phyloP scores from a whole-genome alignment of 2,329 filamentous ascomycete genomes.

The Phyllosticta ampelicida region DNA sequence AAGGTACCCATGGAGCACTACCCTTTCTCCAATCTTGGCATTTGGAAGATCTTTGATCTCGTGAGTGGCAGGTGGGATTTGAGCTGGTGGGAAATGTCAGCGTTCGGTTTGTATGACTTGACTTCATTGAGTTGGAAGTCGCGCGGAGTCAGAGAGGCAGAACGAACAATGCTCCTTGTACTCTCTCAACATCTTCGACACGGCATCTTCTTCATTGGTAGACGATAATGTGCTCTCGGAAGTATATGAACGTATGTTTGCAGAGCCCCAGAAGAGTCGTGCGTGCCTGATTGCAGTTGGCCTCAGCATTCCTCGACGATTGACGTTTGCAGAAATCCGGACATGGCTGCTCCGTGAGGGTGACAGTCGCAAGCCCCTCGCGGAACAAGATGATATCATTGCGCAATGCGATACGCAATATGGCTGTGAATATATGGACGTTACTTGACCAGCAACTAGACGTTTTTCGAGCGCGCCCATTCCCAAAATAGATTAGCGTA shows the following conservation, averaged over 20 bases:
- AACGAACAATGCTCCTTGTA: not conserved
- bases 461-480: slow-evolving; percentile 6
- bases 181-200: not conserved
- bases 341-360: not conserved
- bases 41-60: slow-evolving; percentile 20
- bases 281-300: not conserved
- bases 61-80: slow-evolving; percentile 36
- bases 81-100: slow-evolving; percentile 26
- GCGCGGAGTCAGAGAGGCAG: too few species aligned
- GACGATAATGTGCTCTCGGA: not conserved
- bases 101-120: not conserved
- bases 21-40: slow-evolving; percentile 23
- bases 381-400: not conserved
- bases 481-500: slow-evolving; percentile 11
- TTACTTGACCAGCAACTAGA: not conserved
- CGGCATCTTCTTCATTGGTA: not conserved
- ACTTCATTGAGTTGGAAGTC: not conserved
- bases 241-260: not conserved
- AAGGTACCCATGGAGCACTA: slow-evolving; percentile 61
- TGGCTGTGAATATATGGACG: not conserved
- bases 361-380: not conserved
- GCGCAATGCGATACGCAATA: not conserved
- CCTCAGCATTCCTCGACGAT: not conserved
- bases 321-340: not conserved
- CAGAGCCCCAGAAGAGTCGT: not conserved